Conservation (phyloP, 768 basidiomycete species). For the Leccinum rimulosum region DNA sequence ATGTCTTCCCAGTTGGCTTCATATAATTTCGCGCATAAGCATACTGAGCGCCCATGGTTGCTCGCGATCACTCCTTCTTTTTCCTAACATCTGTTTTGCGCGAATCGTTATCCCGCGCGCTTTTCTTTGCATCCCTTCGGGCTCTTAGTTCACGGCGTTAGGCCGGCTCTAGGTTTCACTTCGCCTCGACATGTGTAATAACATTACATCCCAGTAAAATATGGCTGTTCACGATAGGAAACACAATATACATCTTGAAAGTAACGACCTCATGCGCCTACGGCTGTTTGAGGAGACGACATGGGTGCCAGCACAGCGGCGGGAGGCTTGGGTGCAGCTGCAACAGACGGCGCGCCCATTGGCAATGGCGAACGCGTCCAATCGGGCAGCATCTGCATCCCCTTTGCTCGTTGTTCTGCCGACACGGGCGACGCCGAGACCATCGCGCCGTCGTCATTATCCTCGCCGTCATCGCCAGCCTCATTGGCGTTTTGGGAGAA, state of each 20-base stretch:
- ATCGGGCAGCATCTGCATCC: slow-evolving; percentile 65
- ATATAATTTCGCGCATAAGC: not conserved
- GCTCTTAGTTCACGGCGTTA: slow-evolving; percentile 4
- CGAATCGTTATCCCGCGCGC: not conserved
- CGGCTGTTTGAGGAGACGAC: slow-evolving; percentile 25
- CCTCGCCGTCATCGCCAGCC: not conserved
- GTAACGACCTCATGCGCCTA: slow-evolving; percentile 32
- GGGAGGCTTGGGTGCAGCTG: slow-evolving; percentile 12
- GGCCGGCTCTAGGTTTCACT: slow-evolving; percentile 10
- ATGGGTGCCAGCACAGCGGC: not conserved
- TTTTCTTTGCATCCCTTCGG: not conserved
- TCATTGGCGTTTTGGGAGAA: slow-evolving; percentile 37
- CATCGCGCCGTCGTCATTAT: slow-evolving; percentile 37
- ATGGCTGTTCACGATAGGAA: slow-evolving; percentile 5
- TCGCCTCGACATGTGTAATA: not conserved
- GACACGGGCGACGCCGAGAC: slow-evolving; percentile 8
- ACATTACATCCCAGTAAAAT: not conserved
- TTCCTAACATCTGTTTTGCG: not conserved
- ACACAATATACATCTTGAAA: slow-evolving; percentile 1
- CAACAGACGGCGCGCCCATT: slow-evolving; percentile 61
- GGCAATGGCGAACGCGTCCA: slow-evolving; percentile 73
- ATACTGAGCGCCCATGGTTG: not conserved
- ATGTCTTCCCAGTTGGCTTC: not conserved
- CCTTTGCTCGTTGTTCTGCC: slow-evolving; percentile 34
- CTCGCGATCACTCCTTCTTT: not conserved